Percentiles rank a stretch among this genome's conserved stretches.
phyloP scores from a whole-genome alignment of 495 filamentous ascomycete species.

The Trypethelium eluteriae region DNA sequence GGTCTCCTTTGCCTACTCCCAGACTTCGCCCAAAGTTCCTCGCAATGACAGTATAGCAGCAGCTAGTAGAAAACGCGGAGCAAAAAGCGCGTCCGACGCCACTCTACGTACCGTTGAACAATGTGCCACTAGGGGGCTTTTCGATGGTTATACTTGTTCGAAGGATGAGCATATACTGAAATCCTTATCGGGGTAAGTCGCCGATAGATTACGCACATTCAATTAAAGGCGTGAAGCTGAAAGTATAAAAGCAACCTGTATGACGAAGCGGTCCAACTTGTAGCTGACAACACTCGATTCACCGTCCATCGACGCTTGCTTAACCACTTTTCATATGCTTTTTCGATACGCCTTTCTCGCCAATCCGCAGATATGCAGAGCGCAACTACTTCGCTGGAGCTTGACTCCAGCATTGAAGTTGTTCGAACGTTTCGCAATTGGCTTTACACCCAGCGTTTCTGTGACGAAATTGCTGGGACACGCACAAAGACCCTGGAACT shows the following conservation, averaged over 20 bases:
- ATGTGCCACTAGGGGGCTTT: too few species aligned
- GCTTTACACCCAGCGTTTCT: background rate
- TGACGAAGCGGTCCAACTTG: background rate
- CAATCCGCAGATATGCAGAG: background rate
- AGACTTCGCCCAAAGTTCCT: too few species aligned
- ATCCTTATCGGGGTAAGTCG: background rate
- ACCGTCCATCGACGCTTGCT: background rate
- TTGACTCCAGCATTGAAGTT: background rate
- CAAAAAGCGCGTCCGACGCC: too few species aligned
- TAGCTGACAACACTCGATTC: background rate
- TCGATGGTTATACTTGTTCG: too few species aligned
- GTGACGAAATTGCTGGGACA: background rate
- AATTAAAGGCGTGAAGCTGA: background rate
- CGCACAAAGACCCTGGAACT: background rate
- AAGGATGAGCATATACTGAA: background rate
- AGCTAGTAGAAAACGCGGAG: too few species aligned
- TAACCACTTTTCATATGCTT: background rate
- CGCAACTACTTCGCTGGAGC: background rate
- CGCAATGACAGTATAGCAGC: too few species aligned
- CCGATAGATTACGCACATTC: background rate
- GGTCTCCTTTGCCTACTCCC: too few species aligned
- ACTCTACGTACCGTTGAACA: too few species aligned
- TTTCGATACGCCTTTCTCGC: background rate
- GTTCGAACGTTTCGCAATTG: background rate
- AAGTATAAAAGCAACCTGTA: background rate